Conservation (phyloP, 805 yeast genomes). For the Yarrowia sp. region DNA sequence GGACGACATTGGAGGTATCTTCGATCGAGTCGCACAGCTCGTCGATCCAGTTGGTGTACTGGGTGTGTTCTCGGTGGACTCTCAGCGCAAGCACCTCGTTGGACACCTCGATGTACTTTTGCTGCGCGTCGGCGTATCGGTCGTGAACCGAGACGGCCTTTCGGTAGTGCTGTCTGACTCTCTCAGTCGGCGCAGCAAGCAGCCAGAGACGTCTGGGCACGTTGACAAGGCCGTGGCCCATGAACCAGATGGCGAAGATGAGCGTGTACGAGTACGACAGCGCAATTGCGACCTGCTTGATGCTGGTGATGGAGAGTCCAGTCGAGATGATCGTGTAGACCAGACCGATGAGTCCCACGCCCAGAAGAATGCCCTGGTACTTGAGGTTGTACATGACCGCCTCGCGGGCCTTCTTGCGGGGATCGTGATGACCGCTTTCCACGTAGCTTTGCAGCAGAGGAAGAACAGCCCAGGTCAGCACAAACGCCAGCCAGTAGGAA, state of each 20-base stretch:
- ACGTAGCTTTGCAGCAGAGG: slow-evolving; percentile 74
- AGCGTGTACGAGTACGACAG: slow-evolving; percentile 74
- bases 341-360: slow-evolving; percentile 52
- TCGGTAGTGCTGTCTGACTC: slow-evolving; percentile 46
- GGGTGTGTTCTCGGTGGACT: slow-evolving; percentile 45
- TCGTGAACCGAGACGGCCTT: slow-evolving; percentile 60
- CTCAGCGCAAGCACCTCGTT: slow-evolving; percentile 55
- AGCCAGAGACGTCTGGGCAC: slow-evolving; percentile 55
- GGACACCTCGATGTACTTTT: slow-evolving; percentile 61
- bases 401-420: slow-evolving; percentile 49
- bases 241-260: slow-evolving; percentile 71
- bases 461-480: slow-evolving; percentile 72
- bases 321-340: slow-evolving; percentile 57
- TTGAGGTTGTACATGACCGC: slow-evolving; percentile 56
- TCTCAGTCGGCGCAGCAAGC: slow-evolving; percentile 40
- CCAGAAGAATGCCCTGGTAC: slow-evolving; percentile 59
- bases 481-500: slow-evolving; percentile 77
- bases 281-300: slow-evolving; percentile 70
- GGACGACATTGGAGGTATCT: slow-evolving; percentile 27
- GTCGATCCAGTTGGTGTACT: slow-evolving; percentile 63
- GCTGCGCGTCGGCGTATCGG: slow-evolving; percentile 58
- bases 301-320: slow-evolving; percentile 53
- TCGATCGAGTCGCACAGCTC: slow-evolving; percentile 48
- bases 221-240: slow-evolving; percentile 76
- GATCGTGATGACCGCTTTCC: slow-evolving; percentile 63